Evolutionary conservation across 2,329 filamentous ascomycete species (phyloP).

Genomic region (Curvularia eragrostidis): DNA sequence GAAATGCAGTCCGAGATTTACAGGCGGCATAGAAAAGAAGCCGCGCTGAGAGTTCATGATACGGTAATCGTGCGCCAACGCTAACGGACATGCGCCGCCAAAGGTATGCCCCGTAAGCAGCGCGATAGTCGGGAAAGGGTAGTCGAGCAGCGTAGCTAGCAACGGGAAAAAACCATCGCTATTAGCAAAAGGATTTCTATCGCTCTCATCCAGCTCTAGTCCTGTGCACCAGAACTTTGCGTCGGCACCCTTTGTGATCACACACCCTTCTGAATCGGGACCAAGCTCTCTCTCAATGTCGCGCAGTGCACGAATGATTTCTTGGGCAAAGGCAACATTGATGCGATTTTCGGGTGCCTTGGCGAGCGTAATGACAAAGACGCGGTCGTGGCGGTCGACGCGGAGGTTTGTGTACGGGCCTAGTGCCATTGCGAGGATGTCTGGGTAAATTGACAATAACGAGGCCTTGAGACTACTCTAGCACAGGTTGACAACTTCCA

Average conservation of each 20-base stretch:
- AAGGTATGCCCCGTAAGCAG: conserved; percentile 59
- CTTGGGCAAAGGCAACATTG: conserved; percentile 59
- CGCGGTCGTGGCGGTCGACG: conserved; percentile 55
- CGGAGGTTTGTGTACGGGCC: conserved; percentile 53
- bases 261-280: conserved; percentile 57
- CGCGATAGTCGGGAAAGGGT: conserved; percentile 58
- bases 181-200: conserved; percentile 62
- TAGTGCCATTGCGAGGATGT: conserved; percentile 25
- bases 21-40: conserved; percentile 55
- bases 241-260: conserved; percentile 61
- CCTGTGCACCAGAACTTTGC: conserved; percentile 61
- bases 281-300: conserved; percentile 57
- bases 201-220: conserved; percentile 56
- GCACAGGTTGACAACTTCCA: rapidly evolving
- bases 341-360: conserved; percentile 63
- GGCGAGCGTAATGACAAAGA: conserved; percentile 62
- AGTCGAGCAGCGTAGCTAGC: conserved; percentile 57
- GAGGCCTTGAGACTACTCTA: neutral
- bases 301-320: conserved; percentile 60
- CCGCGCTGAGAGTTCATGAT: conserved; percentile 48
- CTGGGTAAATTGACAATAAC: neutral
- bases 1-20: conserved; percentile 63
- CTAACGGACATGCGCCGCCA: conserved; percentile 57
- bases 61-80: conserved; percentile 58
- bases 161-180: conserved; percentile 64